These are phyloP conservation scores for Thoreauomyces humboldtii DNA, from an alignment of 192 early-diverging fungal genomes.

Conservation along the genomic window DNA sequence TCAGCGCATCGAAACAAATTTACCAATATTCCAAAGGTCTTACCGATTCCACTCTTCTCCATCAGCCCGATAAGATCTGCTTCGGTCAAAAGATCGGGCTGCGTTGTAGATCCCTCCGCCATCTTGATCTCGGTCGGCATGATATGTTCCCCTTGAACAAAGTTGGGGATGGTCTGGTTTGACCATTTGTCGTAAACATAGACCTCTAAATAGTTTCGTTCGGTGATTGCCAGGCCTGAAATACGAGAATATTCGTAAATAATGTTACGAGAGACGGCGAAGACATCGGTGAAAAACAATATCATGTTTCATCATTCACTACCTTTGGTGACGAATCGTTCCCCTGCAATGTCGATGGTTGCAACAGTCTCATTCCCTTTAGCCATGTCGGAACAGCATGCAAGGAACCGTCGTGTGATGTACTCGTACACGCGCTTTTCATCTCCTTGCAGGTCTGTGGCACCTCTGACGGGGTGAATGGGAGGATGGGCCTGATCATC, in stretches of 20 bases:
- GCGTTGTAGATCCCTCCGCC: slow-evolving; percentile 60
- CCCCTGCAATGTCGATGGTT: slow-evolving; percentile 64
- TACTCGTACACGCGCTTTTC: slow-evolving; percentile 81
- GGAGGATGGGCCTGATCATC: slow-evolving; percentile 98
- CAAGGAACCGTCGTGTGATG: slow-evolving; percentile 83
- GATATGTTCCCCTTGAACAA: slow-evolving; percentile 65
- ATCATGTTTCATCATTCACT: not conserved
- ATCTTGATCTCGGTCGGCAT: slow-evolving; percentile 67
- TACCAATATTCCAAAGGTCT: slow-evolving; percentile 19
- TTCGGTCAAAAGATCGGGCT: slow-evolving; percentile 78
- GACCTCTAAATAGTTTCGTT: slow-evolving; percentile 89
- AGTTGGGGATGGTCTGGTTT: slow-evolving; percentile 69
- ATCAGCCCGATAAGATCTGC: slow-evolving; percentile 84
- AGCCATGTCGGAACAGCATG: slow-evolving; percentile 88
- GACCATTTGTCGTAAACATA: slow-evolving; percentile 91
- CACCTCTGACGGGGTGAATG: slow-evolving; percentile 80
- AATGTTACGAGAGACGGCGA: not conserved
- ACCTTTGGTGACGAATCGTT: slow-evolving; percentile 74
- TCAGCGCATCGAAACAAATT: not conserved
- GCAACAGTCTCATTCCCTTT: slow-evolving; percentile 81
- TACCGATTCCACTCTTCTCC: slow-evolving; percentile 92
- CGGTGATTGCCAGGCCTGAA: slow-evolving; percentile 76
- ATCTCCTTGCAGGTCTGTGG: slow-evolving; percentile 58
- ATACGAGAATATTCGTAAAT: too few species aligned
- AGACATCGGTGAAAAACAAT: not conserved